These are phyloP conservation scores for Boletus rufocinnamomeus DNA, from an alignment of 768 basidiomycete species.

Conservation along the genomic window DNA sequence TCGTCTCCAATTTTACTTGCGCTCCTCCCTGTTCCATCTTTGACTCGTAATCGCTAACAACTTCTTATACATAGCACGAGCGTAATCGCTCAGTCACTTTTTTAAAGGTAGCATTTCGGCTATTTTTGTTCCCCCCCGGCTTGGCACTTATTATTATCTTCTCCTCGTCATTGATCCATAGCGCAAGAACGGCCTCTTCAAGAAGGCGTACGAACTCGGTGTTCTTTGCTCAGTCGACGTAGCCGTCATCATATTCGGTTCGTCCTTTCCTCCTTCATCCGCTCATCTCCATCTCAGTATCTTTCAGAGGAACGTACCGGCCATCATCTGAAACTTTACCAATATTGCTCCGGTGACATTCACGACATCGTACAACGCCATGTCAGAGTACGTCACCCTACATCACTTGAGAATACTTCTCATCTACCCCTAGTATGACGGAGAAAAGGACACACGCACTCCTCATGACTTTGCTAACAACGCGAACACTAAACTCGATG, in stretches of 20 bases:
- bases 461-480: slow-evolving; percentile 51
- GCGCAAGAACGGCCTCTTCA: slow-evolving; percentile 91
- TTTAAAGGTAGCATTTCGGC: slow-evolving; percentile 72
- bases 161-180: slow-evolving; percentile 36
- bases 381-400: slow-evolving; percentile 42
- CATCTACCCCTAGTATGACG: slow-evolving; percentile 43
- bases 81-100: slow-evolving; percentile 90
- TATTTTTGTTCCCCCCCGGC: slow-evolving; percentile 55
- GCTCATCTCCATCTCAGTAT: neutral
- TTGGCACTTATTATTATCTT: slow-evolving; percentile 41
- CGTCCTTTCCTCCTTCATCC: slow-evolving; percentile 29
- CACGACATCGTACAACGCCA: slow-evolving; percentile 72
- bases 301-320: slow-evolving; percentile 72
- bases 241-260: slow-evolving; percentile 84
- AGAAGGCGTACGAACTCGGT: slow-evolving; percentile 90
- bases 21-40: slow-evolving; percentile 32
- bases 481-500: slow-evolving; percentile 36
- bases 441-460: slow-evolving; percentile 50
- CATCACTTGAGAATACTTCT: slow-evolving; percentile 12
- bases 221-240: slow-evolving; percentile 88
- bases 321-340: slow-evolving; percentile 79
- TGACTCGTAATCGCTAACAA: slow-evolving; percentile 35
- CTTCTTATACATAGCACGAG: slow-evolving; percentile 71
- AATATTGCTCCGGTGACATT: slow-evolving; percentile 76
- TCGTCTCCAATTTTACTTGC: slow-evolving; percentile 35